Conservation (phyloP, 805 yeast genomes). For the Teunomyces cretensis region DNA sequence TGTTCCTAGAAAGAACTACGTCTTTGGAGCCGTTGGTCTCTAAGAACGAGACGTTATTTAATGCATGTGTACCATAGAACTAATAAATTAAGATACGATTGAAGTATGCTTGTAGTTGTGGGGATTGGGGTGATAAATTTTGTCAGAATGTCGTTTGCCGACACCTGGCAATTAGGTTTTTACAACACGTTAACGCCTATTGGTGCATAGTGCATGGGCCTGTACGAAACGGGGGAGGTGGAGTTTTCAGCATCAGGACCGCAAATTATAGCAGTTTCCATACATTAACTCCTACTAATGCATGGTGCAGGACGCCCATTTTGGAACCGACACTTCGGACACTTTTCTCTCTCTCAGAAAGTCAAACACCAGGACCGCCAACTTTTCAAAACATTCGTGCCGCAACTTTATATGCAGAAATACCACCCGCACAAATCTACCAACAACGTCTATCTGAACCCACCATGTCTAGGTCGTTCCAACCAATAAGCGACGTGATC, state of each 20-base stretch:
- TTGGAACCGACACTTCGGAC: too few relatives aligned
- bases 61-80: neutral
- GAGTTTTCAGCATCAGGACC: too few relatives aligned
- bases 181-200: too few relatives aligned
- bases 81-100: neutral
- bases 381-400: neutral
- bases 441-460: neutral
- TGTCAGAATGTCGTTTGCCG: too few relatives aligned
- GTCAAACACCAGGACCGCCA: too few relatives aligned
- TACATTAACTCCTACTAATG: neutral
- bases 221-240: too few relatives aligned
- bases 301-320: neutral
- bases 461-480: slow-evolving; percentile 39
- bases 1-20: slow-evolving; percentile 29
- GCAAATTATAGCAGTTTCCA: too few relatives aligned
- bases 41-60: neutral
- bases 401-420: neutral
- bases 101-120: neutral
- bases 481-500: slow-evolving; percentile 43
- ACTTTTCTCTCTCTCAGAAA: too few relatives aligned
- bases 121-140: too few relatives aligned
- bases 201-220: too few relatives aligned
- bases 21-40: slow-evolving; percentile 3
- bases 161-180: too few relatives aligned
- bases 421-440: neutral